These are phyloP conservation scores for Gossypium bickii DNA, from an alignment of 345 rosid genomes.

Conservation along the genomic window DNA sequence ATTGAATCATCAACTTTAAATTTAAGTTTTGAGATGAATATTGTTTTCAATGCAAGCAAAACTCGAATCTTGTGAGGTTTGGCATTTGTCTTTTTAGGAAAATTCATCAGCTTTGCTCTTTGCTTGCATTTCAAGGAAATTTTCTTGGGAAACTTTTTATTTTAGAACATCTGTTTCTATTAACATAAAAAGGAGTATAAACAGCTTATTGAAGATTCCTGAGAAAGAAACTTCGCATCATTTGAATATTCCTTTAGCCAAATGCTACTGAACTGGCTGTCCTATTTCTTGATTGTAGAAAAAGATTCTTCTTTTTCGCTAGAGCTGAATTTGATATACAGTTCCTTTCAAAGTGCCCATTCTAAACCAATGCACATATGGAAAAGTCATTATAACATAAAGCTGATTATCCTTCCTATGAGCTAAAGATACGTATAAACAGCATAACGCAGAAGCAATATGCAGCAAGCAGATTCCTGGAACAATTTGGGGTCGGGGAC, in stretches of 20 bases:
- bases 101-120: no score
- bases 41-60: no score
- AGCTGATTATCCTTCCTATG: neutral
- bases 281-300: constrained; percentile 44
- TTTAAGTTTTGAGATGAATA: no score
- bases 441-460: neutral
- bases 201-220: no score
- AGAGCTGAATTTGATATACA: neutral
- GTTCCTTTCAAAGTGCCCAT: neutral
- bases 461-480: neutral
- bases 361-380: neutral
- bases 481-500: neutral
- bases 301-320: neutral
- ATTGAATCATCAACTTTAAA: no score
- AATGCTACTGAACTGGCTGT: neutral
- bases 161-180: no score
- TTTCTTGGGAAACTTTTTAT: no score
- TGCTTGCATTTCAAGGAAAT: no score
- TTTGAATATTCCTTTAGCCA: neutral
- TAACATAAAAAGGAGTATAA: no score
- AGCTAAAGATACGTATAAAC: neutral
- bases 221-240: no score
- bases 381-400: neutral
- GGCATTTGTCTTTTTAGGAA: no score
- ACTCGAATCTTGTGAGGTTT: no score